These are phyloP conservation scores for Globisporangium polare DNA, from an alignment of 352 stramenopile species.

Conservation along the genomic window DNA sequence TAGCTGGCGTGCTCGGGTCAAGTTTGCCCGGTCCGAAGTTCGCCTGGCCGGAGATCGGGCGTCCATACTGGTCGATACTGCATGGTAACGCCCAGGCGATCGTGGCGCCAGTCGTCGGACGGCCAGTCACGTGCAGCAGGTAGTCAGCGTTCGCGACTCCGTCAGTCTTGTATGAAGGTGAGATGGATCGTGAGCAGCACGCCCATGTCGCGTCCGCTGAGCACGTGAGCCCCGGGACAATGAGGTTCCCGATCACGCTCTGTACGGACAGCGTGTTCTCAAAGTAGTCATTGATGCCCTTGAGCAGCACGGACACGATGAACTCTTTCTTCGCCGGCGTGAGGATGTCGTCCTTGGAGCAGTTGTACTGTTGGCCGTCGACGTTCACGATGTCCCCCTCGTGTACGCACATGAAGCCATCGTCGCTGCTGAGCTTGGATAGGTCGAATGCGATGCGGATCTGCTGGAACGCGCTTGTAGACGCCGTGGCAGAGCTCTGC, in stretches of 20 bases:
- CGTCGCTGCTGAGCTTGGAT: slow-evolving; percentile 69
- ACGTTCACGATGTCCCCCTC: slow-evolving; percentile 45
- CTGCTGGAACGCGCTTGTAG: slow-evolving; percentile 42
- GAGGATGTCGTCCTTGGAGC: slow-evolving; percentile 47
- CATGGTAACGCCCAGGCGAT: slow-evolving; percentile 80
- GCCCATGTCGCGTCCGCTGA: slow-evolving; percentile 43
- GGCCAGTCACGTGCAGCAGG: slow-evolving; percentile 70
- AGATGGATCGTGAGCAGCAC: slow-evolving; percentile 54
- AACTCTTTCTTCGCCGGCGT: slow-evolving; percentile 68
- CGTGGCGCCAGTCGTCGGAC: slow-evolving; percentile 60
- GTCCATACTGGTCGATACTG: slow-evolving; percentile 73
- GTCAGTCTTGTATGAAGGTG: slow-evolving; percentile 35
- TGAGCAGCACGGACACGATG: slow-evolving; percentile 60
- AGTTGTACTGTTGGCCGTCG: slow-evolving; percentile 50
- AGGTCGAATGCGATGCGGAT: slow-evolving; percentile 79
- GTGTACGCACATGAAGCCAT: slow-evolving; percentile 52
- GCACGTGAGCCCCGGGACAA: slow-evolving; percentile 55
- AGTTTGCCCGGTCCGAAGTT: slow-evolving; percentile 71
- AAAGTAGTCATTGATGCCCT: slow-evolving; percentile 63
- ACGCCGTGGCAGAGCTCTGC: slow-evolving; percentile 1
- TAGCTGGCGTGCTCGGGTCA: slow-evolving; percentile 40
- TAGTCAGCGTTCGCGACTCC: slow-evolving; percentile 71
- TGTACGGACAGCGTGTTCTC: slow-evolving; percentile 57
- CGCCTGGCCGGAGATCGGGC: slow-evolving; percentile 74
- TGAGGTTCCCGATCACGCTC: slow-evolving; percentile 56